These are phyloP conservation scores for Trichosporon sp. DNA, from an alignment of 1,284 basidiomycete genomes.

Conservation along the genomic window DNA sequence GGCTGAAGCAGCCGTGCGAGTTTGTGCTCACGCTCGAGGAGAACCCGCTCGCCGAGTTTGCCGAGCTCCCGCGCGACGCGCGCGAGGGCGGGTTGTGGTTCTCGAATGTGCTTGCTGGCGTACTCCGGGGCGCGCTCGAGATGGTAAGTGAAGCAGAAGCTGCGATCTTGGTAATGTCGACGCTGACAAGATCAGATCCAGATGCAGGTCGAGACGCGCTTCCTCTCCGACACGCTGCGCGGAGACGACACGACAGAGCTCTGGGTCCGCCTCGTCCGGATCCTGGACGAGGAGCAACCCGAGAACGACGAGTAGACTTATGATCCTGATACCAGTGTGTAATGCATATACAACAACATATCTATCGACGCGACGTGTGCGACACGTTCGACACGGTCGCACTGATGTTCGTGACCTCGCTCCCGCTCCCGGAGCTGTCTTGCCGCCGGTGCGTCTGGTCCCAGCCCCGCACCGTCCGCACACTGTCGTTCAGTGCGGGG, in stretches of 20 bases:
- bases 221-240: conserved; percentile 84
- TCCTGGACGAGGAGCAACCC: conserved; percentile 84
- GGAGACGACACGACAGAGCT: conserved; percentile 96
- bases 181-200: conserved; percentile 69
- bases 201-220: conserved; percentile 89
- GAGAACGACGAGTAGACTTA: conserved; percentile 56
- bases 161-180: too few species aligned
- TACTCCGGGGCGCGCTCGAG: conserved; percentile 88
- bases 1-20: conserved; percentile 48
- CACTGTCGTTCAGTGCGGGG: conserved; percentile 13
- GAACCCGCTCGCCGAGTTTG: conserved; percentile 95
- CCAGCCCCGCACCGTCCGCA: conserved; percentile 4
- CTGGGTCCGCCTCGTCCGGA: conserved; percentile 82
- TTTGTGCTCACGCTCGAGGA: conserved; percentile 90
- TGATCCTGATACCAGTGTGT: background rate
- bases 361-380: background rate
- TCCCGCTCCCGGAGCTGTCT: conserved; percentile 4
- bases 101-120: conserved; percentile 92
- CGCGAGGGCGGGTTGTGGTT: conserved; percentile 90
- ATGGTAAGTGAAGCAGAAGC: conserved; percentile 69
- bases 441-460: conserved; percentile 12
- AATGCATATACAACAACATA: conserved; percentile 32
- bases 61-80: conserved; percentile 91
- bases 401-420: conserved; percentile 9
- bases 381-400: background rate